Evolutionary conservation across 1,284 basidiomycete species (phyloP), one percentile per base, ranked within the genome.

Genomic region (Ceratobasidium theobromae): DNA sequence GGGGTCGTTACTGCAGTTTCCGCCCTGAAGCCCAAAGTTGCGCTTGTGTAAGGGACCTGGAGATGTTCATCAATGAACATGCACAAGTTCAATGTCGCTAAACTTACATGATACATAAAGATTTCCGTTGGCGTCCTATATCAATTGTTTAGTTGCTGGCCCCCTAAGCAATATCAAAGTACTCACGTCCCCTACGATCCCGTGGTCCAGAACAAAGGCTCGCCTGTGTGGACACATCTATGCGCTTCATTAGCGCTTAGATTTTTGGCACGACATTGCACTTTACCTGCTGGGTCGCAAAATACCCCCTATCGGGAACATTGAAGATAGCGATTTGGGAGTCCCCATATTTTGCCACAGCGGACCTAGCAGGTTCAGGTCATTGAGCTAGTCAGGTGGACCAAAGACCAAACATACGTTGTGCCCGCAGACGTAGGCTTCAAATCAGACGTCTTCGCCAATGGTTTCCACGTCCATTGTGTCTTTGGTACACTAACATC

Each of bases 201-300:
- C 89, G 69, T 89, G 86, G 35, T 86, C 84, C 27, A 91, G 82
- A 12, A 89, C 86, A 70, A 89, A 89, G 0, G 88, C 87, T 1
- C 87, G 80, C 66, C 84, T 81, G 73, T 85, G 84, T 1, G 84
- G 84, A 73, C 84, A 82, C 81, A 82, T 81, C 79, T 81, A 38
- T 33, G 27, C 33, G 40, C 12, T n/a, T 14, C 25, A 40, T n/a
- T 49, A n/a, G 23, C n/a, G 8, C 27, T 27, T 16, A 18, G 16
- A 18, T 33, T 33, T 35, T 23, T 46, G 25, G 27, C 28, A 60
- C 16, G 38, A 9, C 1, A 21, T 30, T 23, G 41, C 53, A 16
- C 65, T 67, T 35, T 73, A 83, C 83, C 75, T 91, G 87, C 72
- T 91, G 89, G 1, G 85, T 86, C 0, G 87, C 86, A 71, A 83